A percentile compares a stretch with the other conserved stretches of the same genome.
phyloP scores from a whole-genome alignment of 2,329 filamentous ascomycete species.

The Ophiostoma himal-ulmi region DNA sequence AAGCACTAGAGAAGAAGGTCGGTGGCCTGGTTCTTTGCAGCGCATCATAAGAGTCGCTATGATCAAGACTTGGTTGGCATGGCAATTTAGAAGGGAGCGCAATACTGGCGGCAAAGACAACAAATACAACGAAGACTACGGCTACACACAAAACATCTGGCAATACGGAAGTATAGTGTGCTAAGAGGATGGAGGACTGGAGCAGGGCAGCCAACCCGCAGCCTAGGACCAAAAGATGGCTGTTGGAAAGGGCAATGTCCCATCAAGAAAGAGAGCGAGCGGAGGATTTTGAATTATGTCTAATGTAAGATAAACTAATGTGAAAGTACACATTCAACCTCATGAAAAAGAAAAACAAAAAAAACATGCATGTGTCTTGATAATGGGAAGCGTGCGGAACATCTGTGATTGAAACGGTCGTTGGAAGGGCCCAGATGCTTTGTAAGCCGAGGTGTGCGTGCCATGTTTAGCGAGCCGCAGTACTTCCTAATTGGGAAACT shows the following conservation, averaged over 20 bases:
- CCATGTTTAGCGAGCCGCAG: background rate
- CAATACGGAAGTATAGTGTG: background rate
- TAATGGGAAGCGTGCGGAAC: background rate
- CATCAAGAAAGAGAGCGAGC: background rate
- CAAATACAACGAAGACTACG: background rate
- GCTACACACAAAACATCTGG: background rate
- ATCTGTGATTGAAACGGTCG: background rate
- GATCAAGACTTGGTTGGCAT: slow-evolving; percentile 22
- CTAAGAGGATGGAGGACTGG: background rate
- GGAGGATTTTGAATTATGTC: slow-evolving; percentile 14
- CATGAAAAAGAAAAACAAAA: too few species aligned
- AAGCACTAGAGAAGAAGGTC: slow-evolving; percentile 72
- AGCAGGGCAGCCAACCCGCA: background rate
- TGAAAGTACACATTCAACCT: slow-evolving; percentile 17
- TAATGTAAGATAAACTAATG: slow-evolving; percentile 19
- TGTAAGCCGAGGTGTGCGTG: background rate
- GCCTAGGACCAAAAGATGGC: background rate
- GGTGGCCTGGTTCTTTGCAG: slow-evolving; percentile 77
- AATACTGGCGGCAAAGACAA: background rate
- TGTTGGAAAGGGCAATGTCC: background rate
- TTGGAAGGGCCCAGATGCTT: background rate
- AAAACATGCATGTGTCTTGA: background rate
- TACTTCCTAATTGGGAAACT: slow-evolving; percentile 22
- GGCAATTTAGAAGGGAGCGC: background rate
- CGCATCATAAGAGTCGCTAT: slow-evolving; percentile 41